phyloP scores from a whole-genome alignment of 306 rosid genomes.

The Lathyrus sativus region DNA sequence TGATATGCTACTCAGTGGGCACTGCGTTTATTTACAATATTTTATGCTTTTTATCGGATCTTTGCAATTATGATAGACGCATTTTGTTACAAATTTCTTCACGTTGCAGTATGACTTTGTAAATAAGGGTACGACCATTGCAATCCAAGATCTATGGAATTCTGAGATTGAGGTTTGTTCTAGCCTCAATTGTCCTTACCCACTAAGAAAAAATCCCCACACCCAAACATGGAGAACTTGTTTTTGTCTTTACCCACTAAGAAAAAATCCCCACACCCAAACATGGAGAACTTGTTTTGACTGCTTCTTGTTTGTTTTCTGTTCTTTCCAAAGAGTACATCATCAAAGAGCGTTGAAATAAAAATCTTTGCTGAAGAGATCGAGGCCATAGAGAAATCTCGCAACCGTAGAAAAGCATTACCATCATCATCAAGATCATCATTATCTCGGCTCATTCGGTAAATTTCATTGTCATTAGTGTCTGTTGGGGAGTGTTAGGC shows the following conservation, averaged over 20 bases:
- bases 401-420: constrained; percentile 48
- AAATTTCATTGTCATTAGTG: constrained; percentile 39
- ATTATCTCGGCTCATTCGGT: constrained; percentile 58
- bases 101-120: constrained; percentile 60
- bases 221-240: constrained; percentile 22
- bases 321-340: constrained; percentile 42
- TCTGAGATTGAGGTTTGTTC: constrained; percentile 59
- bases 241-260: constrained; percentile 35
- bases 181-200: constrained; percentile 28
- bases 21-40: constrained; percentile 11
- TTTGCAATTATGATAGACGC: constrained; percentile 27
- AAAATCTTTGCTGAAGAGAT: constrained; percentile 65
- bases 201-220: constrained; percentile 26
- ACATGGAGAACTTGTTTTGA: constrained; percentile 39
- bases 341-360: constrained; percentile 56
- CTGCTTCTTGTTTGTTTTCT: constrained; percentile 32
- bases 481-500: constrained; percentile 21
- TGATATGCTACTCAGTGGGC: constrained; percentile 18
- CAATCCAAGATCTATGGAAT: constrained; percentile 54
- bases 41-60: constrained; percentile 15
- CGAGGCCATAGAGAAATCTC: constrained; percentile 64
- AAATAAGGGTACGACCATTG: constrained; percentile 56
- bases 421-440: constrained; percentile 54
- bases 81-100: constrained; percentile 16
- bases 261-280: neutral